Percentiles rank a stretch among this genome's conserved stretches.
These are phyloP conservation scores for Xylaria digitata DNA, from an alignment of 2,329 filamentous ascomycete species.

Conservation along the genomic window DNA sequence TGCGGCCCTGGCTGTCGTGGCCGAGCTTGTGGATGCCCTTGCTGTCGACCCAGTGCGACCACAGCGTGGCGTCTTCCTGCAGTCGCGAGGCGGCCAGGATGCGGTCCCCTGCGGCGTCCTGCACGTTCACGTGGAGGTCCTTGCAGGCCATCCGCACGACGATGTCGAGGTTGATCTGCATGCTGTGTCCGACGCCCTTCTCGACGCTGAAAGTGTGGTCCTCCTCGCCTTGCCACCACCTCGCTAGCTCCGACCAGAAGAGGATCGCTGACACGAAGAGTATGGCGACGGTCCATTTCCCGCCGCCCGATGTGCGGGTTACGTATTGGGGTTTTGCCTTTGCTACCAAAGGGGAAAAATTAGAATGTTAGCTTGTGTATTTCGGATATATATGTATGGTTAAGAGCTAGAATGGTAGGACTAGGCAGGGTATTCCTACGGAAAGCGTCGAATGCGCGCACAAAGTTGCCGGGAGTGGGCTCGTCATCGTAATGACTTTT, in stretches of 20 bases:
- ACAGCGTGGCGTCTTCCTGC: slow-evolving; percentile 80
- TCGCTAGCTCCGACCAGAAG: slow-evolving; percentile 78
- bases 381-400: slow-evolving; percentile 19
- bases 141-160: slow-evolving; percentile 88
- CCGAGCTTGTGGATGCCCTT: slow-evolving; percentile 73
- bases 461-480: slow-evolving; percentile 73
- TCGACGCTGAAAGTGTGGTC: slow-evolving; percentile 93
- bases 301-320: slow-evolving; percentile 83
- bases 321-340: slow-evolving; percentile 97
- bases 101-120: slow-evolving; percentile 92
- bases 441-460: slow-evolving; percentile 96
- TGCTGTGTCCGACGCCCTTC: slow-evolving; percentile 84
- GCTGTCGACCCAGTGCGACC: slow-evolving; percentile 82
- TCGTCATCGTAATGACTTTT: slow-evolving; percentile 77
- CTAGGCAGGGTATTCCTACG: slow-evolving; percentile 66
- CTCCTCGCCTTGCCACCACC: slow-evolving; percentile 87
- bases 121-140: slow-evolving; percentile 94
- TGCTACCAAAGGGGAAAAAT: slow-evolving; percentile 62
- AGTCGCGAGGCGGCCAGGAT: slow-evolving; percentile 84
- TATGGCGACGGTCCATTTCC: slow-evolving; percentile 92
- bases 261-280: slow-evolving; percentile 79
- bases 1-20: slow-evolving; percentile 64
- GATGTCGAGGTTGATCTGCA: slow-evolving; percentile 97
- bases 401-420: not conserved
- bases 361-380: slow-evolving; percentile 25